Percentiles rank a stretch among this genome's conserved stretches.
These are phyloP conservation scores for Colletotrichum filicis DNA, from an alignment of 2,329 filamentous ascomycete species.

Conservation along the genomic window DNA sequence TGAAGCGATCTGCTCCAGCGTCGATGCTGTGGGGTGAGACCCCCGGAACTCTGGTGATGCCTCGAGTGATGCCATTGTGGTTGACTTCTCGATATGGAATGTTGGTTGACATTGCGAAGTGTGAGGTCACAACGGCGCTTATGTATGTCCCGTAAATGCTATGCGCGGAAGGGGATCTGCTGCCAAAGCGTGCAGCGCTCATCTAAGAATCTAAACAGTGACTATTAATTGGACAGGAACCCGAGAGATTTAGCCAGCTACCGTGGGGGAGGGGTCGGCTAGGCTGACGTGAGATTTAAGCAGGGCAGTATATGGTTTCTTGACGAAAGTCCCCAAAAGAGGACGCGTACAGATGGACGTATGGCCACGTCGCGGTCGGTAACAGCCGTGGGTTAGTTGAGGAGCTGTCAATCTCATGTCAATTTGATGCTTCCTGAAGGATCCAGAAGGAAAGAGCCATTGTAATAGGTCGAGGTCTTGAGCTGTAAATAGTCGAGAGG, in stretches of 20 bases:
- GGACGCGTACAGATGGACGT: neutral
- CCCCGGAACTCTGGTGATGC: conserved; percentile 19
- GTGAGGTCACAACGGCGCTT: neutral
- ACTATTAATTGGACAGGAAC: neutral
- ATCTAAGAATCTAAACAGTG: neutral
- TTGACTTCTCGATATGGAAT: too few species aligned
- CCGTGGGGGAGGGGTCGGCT: neutral
- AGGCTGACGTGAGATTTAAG: neutral
- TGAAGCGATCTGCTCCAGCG: conserved; percentile 5
- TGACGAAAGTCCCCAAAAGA: neutral
- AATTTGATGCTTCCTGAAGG: neutral
- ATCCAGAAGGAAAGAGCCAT: neutral
- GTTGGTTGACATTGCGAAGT: neutral
- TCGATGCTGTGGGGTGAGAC: conserved; percentile 6
- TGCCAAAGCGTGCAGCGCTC: neutral
- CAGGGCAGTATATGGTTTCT: neutral
- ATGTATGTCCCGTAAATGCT: neutral
- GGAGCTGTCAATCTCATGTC: neutral
- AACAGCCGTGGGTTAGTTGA: neutral
- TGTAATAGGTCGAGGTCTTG: neutral
- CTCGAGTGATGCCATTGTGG: conserved; percentile 14
- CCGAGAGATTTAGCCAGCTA: neutral
- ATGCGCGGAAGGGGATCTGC: neutral
- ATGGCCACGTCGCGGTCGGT: neutral
- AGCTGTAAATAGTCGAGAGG: neutral